A percentile compares a stretch with the other conserved stretches of the same genome.
These are phyloP conservation scores for Sphaerulina vaccinii DNA, from an alignment of 2,329 filamentous ascomycete species.

Conservation along the genomic window DNA sequence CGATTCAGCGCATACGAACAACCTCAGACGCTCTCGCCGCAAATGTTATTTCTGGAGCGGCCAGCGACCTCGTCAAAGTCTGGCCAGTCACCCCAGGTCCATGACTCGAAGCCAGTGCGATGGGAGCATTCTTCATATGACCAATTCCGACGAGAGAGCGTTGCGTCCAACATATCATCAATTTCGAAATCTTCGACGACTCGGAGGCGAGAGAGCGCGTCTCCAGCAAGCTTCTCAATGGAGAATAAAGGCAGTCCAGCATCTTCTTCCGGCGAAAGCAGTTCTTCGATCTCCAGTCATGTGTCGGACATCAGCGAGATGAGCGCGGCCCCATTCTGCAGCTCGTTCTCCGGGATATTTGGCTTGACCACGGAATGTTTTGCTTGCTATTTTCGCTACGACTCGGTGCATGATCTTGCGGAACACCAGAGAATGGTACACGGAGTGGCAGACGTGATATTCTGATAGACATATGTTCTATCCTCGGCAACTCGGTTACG, in stretches of 20 bases:
- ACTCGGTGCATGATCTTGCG: conserved; percentile 26
- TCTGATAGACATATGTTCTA: conserved; percentile 17
- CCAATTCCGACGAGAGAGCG: conserved; percentile 7
- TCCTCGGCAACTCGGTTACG: conserved; percentile 11
- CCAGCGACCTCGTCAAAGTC: neutral
- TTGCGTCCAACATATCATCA: conserved; percentile 13
- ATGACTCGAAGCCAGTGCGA: conserved; percentile 10
- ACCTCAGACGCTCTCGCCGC: conserved; percentile 14
- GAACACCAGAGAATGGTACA: conserved; percentile 26
- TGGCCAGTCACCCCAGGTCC: neutral
- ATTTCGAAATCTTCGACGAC: conserved; percentile 8
- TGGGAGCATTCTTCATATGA: conserved; percentile 6
- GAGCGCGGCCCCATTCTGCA: conserved; percentile 19
- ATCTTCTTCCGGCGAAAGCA: conserved; percentile 16
- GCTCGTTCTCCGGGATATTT: conserved; percentile 14
- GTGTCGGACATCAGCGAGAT: conserved; percentile 11
- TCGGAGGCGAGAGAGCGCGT: conserved; percentile 10
- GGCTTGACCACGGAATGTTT: conserved; percentile 21
- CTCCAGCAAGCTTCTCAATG: conserved; percentile 7
- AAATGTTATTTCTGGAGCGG: conserved; percentile 8
- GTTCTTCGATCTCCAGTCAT: conserved; percentile 7
- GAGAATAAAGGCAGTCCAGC: conserved; percentile 13
- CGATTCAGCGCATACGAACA: neutral
- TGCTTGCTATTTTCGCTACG: conserved; percentile 27
- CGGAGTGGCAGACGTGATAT: conserved; percentile 26